phyloP scores from a whole-genome alignment of 2,329 filamentous ascomycete species.

The Aspergillus sojae region DNA sequence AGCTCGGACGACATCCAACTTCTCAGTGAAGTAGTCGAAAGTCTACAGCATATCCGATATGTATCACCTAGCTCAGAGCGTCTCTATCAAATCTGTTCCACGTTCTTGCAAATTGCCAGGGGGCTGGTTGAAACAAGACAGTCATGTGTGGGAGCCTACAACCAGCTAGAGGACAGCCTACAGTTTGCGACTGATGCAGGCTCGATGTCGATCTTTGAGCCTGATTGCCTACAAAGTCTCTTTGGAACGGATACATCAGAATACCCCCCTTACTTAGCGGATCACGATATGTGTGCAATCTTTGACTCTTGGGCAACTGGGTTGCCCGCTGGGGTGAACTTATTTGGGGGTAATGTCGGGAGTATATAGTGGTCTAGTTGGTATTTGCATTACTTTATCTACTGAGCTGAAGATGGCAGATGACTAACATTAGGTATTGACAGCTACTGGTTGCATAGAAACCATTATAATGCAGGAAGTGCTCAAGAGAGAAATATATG shows the following conservation, averaged over 20 bases:
- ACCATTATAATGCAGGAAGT: too few species aligned
- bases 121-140: conserved; percentile 13
- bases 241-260: background rate
- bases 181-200: background rate
- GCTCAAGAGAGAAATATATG: too few species aligned
- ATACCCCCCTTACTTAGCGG: background rate
- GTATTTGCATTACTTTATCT: background rate
- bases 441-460: too few species aligned
- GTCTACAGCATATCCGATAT: conserved; percentile 8
- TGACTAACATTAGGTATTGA: too few species aligned
- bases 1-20: conserved; percentile 21
- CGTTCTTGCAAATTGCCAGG: conserved; percentile 18
- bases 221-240: background rate
- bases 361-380: background rate
- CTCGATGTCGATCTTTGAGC: background rate
- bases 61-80: conserved; percentile 17
- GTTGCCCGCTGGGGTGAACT: background rate
- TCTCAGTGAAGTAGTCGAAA: conserved; percentile 22
- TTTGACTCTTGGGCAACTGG: background rate
- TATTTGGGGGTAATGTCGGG: background rate
- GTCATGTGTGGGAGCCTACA: conserved; percentile 16
- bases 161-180: background rate
- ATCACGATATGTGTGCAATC: background rate
- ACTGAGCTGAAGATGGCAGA: too few species aligned
- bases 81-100: conserved; percentile 19